Evolutionary conservation across 1,284 basidiomycete genomes (phyloP).

Genomic region (Schizopora paradoxa): DNA sequence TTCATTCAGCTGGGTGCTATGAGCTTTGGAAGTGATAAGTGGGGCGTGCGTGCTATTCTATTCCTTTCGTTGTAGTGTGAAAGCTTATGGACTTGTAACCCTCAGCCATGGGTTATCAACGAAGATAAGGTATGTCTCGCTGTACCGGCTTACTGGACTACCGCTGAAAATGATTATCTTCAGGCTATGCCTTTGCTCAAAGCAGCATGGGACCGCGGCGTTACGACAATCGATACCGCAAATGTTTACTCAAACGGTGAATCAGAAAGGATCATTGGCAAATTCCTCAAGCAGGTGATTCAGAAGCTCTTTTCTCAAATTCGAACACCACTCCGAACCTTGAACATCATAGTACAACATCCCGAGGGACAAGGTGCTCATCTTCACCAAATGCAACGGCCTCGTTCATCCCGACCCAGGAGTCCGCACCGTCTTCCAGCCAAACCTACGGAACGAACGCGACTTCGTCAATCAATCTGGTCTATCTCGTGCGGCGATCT

Average conservation of each 20-base stretch:
- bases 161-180: not conserved
- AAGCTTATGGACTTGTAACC: not conserved
- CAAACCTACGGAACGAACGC: conserved; percentile 19
- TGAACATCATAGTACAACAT: conserved; percentile 28
- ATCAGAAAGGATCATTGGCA: conserved; percentile 29
- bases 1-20: conserved; percentile 38
- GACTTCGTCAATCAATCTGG: conserved; percentile 35
- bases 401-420: conserved; percentile 18
- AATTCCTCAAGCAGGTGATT: conserved; percentile 26
- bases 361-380: conserved; percentile 37
- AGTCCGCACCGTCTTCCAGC: conserved; percentile 5
- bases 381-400: conserved; percentile 27
- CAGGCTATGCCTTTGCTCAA: conserved; percentile 35
- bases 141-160: no score
- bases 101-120: conserved; percentile 36
- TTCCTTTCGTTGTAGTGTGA: conserved; percentile 15
- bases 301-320: conserved; percentile 18
- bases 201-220: conserved; percentile 40
- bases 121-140: conserved; percentile 31
- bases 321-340: not conserved
- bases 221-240: conserved; percentile 51
- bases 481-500: conserved; percentile 32
- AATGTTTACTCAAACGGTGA: conserved; percentile 45
- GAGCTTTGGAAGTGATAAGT: conserved; percentile 38
- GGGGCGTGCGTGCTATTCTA: conserved; percentile 31